Base-by-base conservation (phyloP, 257 asterid genomes). In the Voacanga thouarsii region DNA sequence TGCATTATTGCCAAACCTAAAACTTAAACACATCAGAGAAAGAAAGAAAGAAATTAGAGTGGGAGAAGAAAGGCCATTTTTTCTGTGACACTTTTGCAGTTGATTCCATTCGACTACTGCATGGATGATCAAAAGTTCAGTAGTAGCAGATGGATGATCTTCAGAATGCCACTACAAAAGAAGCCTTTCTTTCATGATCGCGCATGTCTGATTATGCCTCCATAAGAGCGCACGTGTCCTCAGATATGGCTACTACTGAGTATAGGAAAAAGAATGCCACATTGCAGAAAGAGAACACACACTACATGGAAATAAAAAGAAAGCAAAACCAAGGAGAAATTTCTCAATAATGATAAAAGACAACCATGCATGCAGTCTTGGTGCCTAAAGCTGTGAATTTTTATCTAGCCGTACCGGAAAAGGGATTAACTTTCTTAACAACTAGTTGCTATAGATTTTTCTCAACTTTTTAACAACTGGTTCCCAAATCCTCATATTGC, bases 191-290 rank as follows among this genome's bases (percentile, higher is more conserved):
- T 30, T 39, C 49, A 51, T 72, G 76, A 30, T 72, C 64, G 64
- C 49, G 76, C 76, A 37, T 28, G 76, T 72, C 75, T 71, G 59
- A n/a, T 53, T 2, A 71, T 71, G 61, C 44, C 75, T 49, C 12
- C 26, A 12, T 45, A 45, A 24, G 33, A 71, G 43, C 7, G 23
- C 59, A 64, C 70, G 75, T 70, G 53, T 43, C n/a, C 9, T 50
- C 49, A 66, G 14, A 66, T 41, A 66, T 19, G 47, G 49, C 28
- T 33, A 12, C 21, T 28, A 28, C 70, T 65, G 24, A 65, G 14
- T 12, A 26, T 5, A 63, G 64, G 6, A 60, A 12, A 60, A 60
- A 26, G 24, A 55, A 19, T 16, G 18, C 61, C 21, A 8, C 69
- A 7, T 14, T 15, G 7, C 44, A 28, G 11, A 30, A 64, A 60